Base-by-base conservation (phyloP, 192 early-diverging fungal genomes). In the Coemansia asiatica region DNA sequence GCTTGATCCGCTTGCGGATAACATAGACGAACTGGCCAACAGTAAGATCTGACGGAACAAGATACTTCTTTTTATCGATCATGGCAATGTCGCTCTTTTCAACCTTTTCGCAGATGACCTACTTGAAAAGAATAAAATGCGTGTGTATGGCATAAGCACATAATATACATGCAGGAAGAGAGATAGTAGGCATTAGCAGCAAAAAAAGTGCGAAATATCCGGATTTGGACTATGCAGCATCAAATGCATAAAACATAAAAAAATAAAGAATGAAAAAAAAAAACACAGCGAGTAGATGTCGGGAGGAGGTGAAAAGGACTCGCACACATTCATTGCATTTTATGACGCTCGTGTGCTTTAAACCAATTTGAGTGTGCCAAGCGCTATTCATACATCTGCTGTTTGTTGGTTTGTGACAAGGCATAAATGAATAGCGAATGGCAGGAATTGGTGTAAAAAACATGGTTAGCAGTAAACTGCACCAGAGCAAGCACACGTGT, bases 31-130 rank as follows among this genome's bases (percentile, higher is more conserved):
- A 97, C 78, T 98, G 95, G 28, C 95, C 95, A 21, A 98, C 94
- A 8, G 95, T 98, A 50, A 98, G 80, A 68, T 98, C 95, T 59
- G 92, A 87, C 8, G 97, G 97, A 6, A 98, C 97, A 60, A 98
- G 85, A 66, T 98, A 98, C 80, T 98, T 98, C 71, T 98, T 98
- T 90, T 98, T 98, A 85, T 98, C 97, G 67, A 98, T 98, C 19
- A 83, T 89, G 16, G 90, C 89, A 74, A 98, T 97, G 74, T 98
- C 95, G 65, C 90, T 92, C 83, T 96, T 98, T 69, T 98, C 97
- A 33, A 94, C 94, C 84, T 96, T 96, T 75, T 98, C 97, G 71
- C 91, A 92, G 69, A 94, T 94, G 48, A 92, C 79, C 79, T 82
- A 81, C 60, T 38, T 3, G 21, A 49, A 26, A 33, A 3, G 21